Conservation (phyloP, 169 alveolate genomes). For the Pseudocohnilembus persalinus region DNA sequence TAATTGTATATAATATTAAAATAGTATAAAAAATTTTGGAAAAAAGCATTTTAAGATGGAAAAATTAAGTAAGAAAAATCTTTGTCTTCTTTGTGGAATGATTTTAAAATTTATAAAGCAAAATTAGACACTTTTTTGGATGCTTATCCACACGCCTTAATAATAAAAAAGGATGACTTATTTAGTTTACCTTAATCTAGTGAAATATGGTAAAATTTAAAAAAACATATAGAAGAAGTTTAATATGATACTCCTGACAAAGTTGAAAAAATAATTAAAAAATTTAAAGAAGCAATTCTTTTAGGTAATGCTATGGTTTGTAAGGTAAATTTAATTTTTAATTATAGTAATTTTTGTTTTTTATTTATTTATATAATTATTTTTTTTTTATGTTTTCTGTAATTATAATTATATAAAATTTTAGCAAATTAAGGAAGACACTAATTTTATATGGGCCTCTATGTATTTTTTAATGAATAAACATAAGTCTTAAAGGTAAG, state of each 20-base stretch:
- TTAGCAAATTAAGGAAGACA: background rate
- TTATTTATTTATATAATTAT: too few species aligned
- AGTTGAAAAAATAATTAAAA: too few species aligned
- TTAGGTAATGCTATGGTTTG: background rate
- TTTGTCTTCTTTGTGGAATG: background rate
- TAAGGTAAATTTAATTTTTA: too few species aligned
- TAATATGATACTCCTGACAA: background rate
- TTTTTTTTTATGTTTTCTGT: too few species aligned
- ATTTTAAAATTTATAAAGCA: background rate
- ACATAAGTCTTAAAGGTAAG: conserved; percentile 21
- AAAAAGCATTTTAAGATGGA: too few species aligned
- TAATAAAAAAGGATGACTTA: background rate
- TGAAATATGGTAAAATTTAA: background rate
- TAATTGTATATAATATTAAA: too few species aligned
- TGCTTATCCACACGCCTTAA: background rate
- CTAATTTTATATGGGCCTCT: conserved; percentile 3
- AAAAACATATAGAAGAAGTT: background rate
- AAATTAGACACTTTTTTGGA: background rate
- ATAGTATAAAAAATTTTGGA: too few species aligned
- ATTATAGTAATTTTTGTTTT: too few species aligned
- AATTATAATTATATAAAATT: too few species aligned
- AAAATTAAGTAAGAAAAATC: too few species aligned
- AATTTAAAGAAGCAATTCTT: background rate
- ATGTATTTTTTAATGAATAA: conserved; percentile 28
- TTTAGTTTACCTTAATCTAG: too few species aligned